Base-by-base conservation (phyloP, 2,329 filamentous ascomycete species). In the Cladosporium colombiae region DNA sequence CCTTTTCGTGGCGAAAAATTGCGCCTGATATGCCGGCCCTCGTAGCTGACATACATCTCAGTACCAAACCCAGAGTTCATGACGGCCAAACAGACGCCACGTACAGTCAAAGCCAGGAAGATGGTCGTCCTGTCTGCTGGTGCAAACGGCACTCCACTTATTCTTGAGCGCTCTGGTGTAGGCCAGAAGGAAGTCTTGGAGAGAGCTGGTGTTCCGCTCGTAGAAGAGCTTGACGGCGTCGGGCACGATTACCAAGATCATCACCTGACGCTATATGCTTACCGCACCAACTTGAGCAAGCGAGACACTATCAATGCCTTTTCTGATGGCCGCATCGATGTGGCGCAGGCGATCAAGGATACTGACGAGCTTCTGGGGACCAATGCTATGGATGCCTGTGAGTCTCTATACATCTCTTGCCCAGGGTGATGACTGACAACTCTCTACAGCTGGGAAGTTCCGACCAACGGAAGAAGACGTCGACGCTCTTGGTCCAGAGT, bases 91-190 rank as follows among this genome's bases (percentile, higher is more conserved):
- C 77, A 82, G 63, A 78, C 76, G 64, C 71, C 64, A 74, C 76
- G 69, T 70, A 78, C 70, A 0, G 76, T 88, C 21, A 80, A 76
- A 53, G 86, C 87, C 3, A 79, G 80, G 7, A 87, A 85, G 74
- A 76, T 87, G 23, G 85, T 89, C 25, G 78, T 84, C 3, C 76
- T 82, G 5, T 78, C 81, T 1, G 78, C 80, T 5, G 86, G 86
- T 13, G 81, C 85, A 0, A 78, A 82, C 6, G 83, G 83, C 1
- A 85, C 85, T 0, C 85, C 86, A 0, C 74, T 77, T 0, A 80
- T 90, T 1, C 81, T 90, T 0, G 86, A 90, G 72, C 78, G 88
- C 23, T 90, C 88, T 0, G 88, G 88, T 8, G 71, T 90, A 1
- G 88, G 88, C 5, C 79, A 80, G 53, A 76, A 80, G 0, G 77